Evolutionary conservation across 2,329 filamentous ascomycete species (phyloP), one percentile per base, ranked within the genome.

Genomic region (Nannizzia gypsea): DNA sequence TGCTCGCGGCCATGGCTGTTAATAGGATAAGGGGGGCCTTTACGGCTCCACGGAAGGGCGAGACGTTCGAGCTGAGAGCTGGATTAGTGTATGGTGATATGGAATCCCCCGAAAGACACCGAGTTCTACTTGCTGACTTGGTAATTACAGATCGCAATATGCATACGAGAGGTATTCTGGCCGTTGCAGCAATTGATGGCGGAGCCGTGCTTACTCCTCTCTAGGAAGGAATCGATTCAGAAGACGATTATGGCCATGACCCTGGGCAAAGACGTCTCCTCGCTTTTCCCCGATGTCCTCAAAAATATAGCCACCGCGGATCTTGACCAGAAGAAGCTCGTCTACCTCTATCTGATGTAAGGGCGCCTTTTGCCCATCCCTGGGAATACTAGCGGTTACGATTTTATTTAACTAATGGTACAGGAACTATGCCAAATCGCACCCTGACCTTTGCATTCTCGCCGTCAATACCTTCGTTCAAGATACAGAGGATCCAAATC

Each of bases 191-290:
- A 20, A 44, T 66, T n/a, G 40, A 26, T 11, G 17, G 24, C 58
- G 58, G 40, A 42, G 48, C 17, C 42, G 56, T 57, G 59, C 69
- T 73, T 68, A 74, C 74, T 61, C 48, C 62, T 28, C 44, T 59
- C 52, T 63, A 83, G 90, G 70, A 99, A 99, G 76, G 93, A 99
- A 79, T 89, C 93, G 24, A 99, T 99, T 68, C 93, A 99, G 73
- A 97, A 96, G 81, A 99, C 93, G 65, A 99, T 99, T 78, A 97
- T 97, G 91, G 91, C 93, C 72, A 99, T 99, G 93, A 99, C 93
- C 1, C 75, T 99, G 67, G 93, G 93, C 74, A 99, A 99, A 76
- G 93, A 99, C 77, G 93, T 99, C 62, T 99, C 93, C 59, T 89
- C 91, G 60, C 79, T 99, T 64, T 99, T 99, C 73, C 93, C 93